Percentiles rank a stretch among this genome's conserved stretches.
These are phyloP conservation scores for Entomortierella lignicola DNA, from an alignment of 192 early-diverging fungal species.

Conservation along the genomic window DNA sequence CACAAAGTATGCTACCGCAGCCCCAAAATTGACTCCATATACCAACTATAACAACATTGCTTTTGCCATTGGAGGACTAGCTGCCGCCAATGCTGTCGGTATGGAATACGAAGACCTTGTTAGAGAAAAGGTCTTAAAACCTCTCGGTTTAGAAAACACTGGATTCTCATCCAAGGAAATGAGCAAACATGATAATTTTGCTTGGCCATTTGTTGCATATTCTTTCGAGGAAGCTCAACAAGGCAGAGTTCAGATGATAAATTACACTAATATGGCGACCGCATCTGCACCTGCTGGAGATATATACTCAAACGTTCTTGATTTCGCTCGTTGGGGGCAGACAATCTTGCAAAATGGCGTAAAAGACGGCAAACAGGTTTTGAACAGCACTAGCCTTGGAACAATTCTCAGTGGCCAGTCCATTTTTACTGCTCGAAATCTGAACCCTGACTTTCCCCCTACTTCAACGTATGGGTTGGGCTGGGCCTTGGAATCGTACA, in stretches of 20 bases:
- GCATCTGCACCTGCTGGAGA: slow-evolving; percentile 19
- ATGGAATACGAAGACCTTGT: slow-evolving; percentile 14
- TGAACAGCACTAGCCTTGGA: not conserved
- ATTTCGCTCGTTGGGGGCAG: slow-evolving; percentile 15
- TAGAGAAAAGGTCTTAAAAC: slow-evolving; percentile 2
- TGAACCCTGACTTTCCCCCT: not conserved
- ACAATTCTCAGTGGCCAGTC: not conserved
- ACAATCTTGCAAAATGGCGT: slow-evolving; percentile 6
- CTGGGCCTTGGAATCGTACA: slow-evolving; percentile 19
- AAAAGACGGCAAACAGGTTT: slow-evolving; percentile 17
- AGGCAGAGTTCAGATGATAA: slow-evolving; percentile 8
- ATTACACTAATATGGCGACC: not conserved
- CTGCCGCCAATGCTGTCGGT: slow-evolving; percentile 23
- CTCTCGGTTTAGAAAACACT: slow-evolving; percentile 24
- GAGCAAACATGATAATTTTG: slow-evolving; percentile 16
- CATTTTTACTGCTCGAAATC: not conserved
- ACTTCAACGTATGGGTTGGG: slow-evolving; percentile 13
- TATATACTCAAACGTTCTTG: slow-evolving; percentile 21
- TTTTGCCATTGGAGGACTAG: slow-evolving; percentile 33
- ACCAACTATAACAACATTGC: slow-evolving; percentile 19
- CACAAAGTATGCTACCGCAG: not conserved
- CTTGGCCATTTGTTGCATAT: slow-evolving; percentile 7
- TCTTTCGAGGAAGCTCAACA: slow-evolving; percentile 26
- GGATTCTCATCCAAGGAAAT: slow-evolving; percentile 19
- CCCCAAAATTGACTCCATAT: slow-evolving; percentile 2